Conservation (phyloP, 352 stramenopile species). For the Thalassiosira hispida region DNA sequence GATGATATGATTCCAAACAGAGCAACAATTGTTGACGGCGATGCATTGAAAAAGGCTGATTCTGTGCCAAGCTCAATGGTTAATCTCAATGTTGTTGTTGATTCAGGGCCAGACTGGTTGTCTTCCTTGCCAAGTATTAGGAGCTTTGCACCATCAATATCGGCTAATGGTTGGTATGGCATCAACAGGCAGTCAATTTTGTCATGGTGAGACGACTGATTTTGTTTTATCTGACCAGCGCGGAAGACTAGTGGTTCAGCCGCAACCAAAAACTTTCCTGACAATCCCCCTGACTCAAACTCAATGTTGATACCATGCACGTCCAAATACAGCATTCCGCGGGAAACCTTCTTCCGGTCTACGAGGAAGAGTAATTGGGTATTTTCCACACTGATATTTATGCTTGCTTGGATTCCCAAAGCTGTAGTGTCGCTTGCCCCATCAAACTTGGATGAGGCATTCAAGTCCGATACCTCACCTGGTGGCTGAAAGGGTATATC, state of each 20-base stretch:
- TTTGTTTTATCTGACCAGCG: slow-evolving; percentile 30
- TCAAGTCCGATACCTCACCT: slow-evolving; percentile 6
- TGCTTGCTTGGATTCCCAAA: slow-evolving; percentile 7
- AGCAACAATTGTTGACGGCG: slow-evolving; percentile 42
- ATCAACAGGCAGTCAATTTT: slow-evolving; percentile 36
- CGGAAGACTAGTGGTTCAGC: slow-evolving; percentile 19
- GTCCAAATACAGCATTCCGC: slow-evolving; percentile 35
- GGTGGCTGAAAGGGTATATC: slow-evolving; percentile 41
- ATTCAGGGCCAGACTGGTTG: neutral
- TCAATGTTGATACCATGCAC: slow-evolving; percentile 21
- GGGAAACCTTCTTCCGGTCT: slow-evolving; percentile 10
- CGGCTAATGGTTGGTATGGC: slow-evolving; percentile 52
- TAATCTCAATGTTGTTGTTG: slow-evolving; percentile 9
- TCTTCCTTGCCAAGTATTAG: slow-evolving; percentile 11
- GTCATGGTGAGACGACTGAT: slow-evolving; percentile 14
- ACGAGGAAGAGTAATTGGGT: slow-evolving; percentile 33
- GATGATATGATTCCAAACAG: slow-evolving; percentile 29
- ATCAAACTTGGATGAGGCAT: neutral
- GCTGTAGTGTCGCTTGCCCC: neutral
- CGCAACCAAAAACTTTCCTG: slow-evolving; percentile 10
- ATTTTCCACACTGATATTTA: slow-evolving; percentile 26
- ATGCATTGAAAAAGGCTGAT: slow-evolving; percentile 34
- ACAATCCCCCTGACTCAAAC: slow-evolving; percentile 5
- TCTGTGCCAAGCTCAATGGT: slow-evolving; percentile 27
- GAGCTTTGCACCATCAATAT: slow-evolving; percentile 44